These are phyloP conservation scores for Dryadomyces quercivorus DNA, from an alignment of 2,329 filamentous ascomycete species.

Conservation along the genomic window DNA sequence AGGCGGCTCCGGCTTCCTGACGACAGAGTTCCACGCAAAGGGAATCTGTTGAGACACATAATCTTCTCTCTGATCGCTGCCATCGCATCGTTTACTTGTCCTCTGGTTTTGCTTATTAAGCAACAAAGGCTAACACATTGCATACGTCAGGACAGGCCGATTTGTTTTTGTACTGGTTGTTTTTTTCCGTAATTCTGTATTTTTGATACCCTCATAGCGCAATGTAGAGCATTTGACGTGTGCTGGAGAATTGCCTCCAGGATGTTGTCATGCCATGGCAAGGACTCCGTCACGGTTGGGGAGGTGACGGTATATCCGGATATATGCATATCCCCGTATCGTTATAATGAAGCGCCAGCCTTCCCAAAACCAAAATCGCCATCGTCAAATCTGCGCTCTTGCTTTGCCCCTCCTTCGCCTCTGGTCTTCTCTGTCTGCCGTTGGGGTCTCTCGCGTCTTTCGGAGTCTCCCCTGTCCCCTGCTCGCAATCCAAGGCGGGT, in stretches of 20 bases:
- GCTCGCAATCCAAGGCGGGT: too few relatives aligned
- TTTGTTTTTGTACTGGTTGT: neutral
- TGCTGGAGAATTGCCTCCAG: too few relatives aligned
- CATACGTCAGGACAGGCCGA: neutral
- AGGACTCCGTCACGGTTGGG: neutral
- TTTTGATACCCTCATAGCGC: neutral
- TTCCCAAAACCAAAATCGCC: slow-evolving; percentile 1
- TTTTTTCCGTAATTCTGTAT: neutral
- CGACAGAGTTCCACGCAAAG: slow-evolving; percentile 4
- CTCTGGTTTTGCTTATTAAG: neutral
- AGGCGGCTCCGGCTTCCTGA: slow-evolving; percentile 11
- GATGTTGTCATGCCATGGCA: neutral
- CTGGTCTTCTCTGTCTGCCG: neutral
- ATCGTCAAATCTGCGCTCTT: neutral
- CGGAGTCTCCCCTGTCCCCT: too few relatives aligned
- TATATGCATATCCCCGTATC: neutral
- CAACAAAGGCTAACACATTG: neutral
- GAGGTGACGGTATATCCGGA: neutral
- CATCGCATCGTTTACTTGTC: neutral
- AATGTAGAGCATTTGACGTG: neutral
- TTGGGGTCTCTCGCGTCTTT: neutral
- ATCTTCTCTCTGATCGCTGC: slow-evolving; percentile 37
- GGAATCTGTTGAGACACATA: slow-evolving; percentile 27
- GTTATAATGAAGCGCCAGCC: slow-evolving; percentile 3
- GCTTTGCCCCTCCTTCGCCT: slow-evolving; percentile 1